phyloP scores from a whole-genome alignment of 805 yeast species.

The Candida palmyrensis region DNA sequence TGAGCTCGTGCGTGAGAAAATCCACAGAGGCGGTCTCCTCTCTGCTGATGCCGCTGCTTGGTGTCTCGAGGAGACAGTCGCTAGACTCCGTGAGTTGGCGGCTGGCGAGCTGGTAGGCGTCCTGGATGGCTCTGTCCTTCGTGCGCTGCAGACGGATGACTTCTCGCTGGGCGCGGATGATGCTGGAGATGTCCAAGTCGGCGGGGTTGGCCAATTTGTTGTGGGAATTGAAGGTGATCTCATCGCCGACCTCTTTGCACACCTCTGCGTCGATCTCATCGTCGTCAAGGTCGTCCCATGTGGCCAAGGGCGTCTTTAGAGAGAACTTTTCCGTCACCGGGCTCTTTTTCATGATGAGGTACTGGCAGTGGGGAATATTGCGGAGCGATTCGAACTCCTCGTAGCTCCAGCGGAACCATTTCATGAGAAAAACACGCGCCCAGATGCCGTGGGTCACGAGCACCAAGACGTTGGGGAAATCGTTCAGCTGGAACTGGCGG shows the following conservation, averaged over 20 bases:
- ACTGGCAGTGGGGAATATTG: slow-evolving; percentile 82
- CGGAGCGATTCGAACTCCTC: slow-evolving; percentile 81
- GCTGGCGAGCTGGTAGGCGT: slow-evolving; percentile 36
- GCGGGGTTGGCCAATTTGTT: slow-evolving; percentile 25
- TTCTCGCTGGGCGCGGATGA: slow-evolving; percentile 32
- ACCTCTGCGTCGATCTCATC: slow-evolving; percentile 34
- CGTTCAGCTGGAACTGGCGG: slow-evolving; percentile 65
- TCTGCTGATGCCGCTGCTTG: too few relatives aligned
- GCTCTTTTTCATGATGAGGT: slow-evolving; percentile 69
- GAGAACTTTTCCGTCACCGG: slow-evolving; percentile 45
- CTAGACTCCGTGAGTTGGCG: too few relatives aligned
- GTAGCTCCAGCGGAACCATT: slow-evolving; percentile 92
- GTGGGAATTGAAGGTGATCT: slow-evolving; percentile 32
- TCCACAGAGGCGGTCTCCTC: too few relatives aligned
- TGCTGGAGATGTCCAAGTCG: slow-evolving; percentile 34
- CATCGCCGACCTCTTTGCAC: slow-evolving; percentile 30
- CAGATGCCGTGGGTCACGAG: slow-evolving; percentile 92
- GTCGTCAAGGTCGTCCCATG: slow-evolving; percentile 64
- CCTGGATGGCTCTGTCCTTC: slow-evolving; percentile 40
- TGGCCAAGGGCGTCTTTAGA: slow-evolving; percentile 56
- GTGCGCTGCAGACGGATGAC: slow-evolving; percentile 33
- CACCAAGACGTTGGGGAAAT: slow-evolving; percentile 77
- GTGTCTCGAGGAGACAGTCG: too few relatives aligned
- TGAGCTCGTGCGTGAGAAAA: too few relatives aligned
- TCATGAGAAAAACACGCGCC: slow-evolving; percentile 89